Evolutionary conservation across 352 stramenopile species (phyloP).

Genomic region (Phytophthora tentaculata): DNA sequence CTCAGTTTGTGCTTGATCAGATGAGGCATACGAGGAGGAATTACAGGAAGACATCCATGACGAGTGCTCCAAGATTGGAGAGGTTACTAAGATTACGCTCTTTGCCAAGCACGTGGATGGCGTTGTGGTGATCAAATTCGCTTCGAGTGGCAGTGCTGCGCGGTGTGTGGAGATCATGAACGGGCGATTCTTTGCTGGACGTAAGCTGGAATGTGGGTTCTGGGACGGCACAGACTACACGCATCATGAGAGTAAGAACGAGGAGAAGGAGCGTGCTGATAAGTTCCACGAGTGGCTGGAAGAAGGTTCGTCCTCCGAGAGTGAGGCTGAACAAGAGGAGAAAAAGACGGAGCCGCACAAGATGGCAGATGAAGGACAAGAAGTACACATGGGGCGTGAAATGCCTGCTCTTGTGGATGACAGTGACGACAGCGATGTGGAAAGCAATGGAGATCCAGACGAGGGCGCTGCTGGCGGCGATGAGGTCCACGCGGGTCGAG

Average conservation of each 20-base stretch:
- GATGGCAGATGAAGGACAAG: slow-evolving; percentile 1
- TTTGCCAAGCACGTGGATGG: slow-evolving; percentile 93
- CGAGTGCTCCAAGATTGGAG: slow-evolving; percentile 89
- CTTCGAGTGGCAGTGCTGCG: slow-evolving; percentile 81
- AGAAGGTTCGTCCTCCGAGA: slow-evolving; percentile 69
- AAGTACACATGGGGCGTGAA: slow-evolving; percentile 33
- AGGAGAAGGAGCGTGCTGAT: slow-evolving; percentile 88
- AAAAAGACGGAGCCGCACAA: slow-evolving; percentile 20
- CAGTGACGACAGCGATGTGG: slow-evolving; percentile 37
- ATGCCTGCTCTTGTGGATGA: slow-evolving; percentile 35
- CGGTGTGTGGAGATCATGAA: slow-evolving; percentile 92
- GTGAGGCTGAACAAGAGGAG: slow-evolving; percentile 47
- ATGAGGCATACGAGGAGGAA: slow-evolving; percentile 75
- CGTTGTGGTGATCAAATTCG: slow-evolving; percentile 96
- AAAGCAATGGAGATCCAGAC: slow-evolving; percentile 32
- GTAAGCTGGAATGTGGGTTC: slow-evolving; percentile 90
- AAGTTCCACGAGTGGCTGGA: slow-evolving; percentile 96
- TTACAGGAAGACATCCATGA: slow-evolving; percentile 80
- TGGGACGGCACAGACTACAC: slow-evolving; percentile 97
- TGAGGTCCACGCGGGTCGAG: slow-evolving; percentile 56
- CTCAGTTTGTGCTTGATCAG: slow-evolving; percentile 19
- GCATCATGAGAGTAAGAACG: slow-evolving; percentile 72
- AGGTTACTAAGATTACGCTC: slow-evolving; percentile 93
- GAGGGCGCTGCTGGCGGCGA: slow-evolving; percentile 13
- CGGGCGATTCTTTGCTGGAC: slow-evolving; percentile 87